Evolutionary conservation across 257 asterid genomes (phyloP), one percentile per base, ranked within the genome.

Genomic region (Penstemon eatonii): DNA sequence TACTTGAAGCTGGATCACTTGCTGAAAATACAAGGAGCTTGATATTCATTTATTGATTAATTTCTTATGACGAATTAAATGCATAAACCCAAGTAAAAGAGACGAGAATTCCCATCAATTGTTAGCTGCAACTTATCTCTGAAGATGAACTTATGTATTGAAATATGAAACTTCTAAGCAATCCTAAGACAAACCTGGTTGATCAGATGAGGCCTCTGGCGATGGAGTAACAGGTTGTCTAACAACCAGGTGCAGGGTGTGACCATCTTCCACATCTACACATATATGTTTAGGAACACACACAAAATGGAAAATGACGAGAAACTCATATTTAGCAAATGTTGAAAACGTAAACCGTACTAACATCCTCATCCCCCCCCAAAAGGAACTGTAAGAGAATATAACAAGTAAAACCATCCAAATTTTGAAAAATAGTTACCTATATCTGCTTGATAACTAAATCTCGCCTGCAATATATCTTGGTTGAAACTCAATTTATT

Each of bases 231-330:
- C 64, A 8, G 94, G 98, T 66, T 85, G 98, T 75, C 96, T 84
- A 73, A 88, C 98, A 10, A 93, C 92, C 81, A 93, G 81, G 83
- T 93, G 98, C 69, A 93, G 78, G 41, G 98, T 90, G 78, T 93
- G 98, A 57, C 98, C 98, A 75, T 93, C 98, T 83, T 93, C 98
- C 69, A 93, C 98, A 36, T 93, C 98, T 93, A 77, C 62, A 71
- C 43, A 50, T 47, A 63, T 42, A 70, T 71, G 73, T 89, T 69
- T 87, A 89, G 96, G 92, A 87, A 79, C 82, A 47, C 75, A 47
- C 69, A 42, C 65, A 74, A 62, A 1, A 25, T 2, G 2, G 33
- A 25, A 25, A 25, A 25, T 25, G 33, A 25, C 33, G 33, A 25
- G 33, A 25, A 25, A 25, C 33, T 25, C 33, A 25, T 25, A 25